A percentile compares a stretch with the other conserved stretches of the same genome.
phyloP scores from a whole-genome alignment of 2,329 filamentous ascomycete genomes.

The Neofusicoccum parvum region DNA sequence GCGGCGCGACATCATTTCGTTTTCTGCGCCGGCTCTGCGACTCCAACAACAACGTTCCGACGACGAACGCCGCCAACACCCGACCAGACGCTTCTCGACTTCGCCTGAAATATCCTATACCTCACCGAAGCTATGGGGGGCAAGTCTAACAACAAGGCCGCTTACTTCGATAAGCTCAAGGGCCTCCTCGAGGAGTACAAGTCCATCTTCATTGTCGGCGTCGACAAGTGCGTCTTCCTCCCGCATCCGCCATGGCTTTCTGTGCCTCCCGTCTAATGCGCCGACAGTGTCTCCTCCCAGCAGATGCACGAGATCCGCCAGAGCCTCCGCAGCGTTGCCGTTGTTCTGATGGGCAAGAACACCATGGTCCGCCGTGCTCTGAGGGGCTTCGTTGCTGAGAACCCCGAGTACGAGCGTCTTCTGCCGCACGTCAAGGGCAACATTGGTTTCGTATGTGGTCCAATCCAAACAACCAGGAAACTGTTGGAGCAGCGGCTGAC shows the following conservation, averaged over 20 bases:
- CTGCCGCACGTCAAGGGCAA: conserved; percentile 86
- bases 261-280: conserved; percentile 33
- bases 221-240: conserved; percentile 29
- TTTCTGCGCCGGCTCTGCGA: conserved; percentile 22
- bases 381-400: conserved; percentile 87
- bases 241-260: background rate
- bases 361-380: conserved; percentile 99
- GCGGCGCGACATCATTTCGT: conserved; percentile 17
- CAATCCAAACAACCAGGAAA: background rate
- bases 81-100: conserved; percentile 23
- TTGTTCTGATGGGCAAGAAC: conserved; percentile 99
- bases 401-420: conserved; percentile 97
- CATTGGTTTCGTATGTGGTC: conserved; percentile 25
- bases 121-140: conserved; percentile 95
- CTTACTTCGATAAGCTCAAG: conserved; percentile 99
- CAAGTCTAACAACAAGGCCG: conserved; percentile 91
- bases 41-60: conserved; percentile 22
- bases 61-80: conserved; percentile 18
- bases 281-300: conserved; percentile 99
- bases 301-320: conserved; percentile 99
- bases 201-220: conserved; percentile 93
- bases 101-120: conserved; percentile 97
- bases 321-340: conserved; percentile 84
- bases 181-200: conserved; percentile 92
- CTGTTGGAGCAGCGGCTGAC: background rate